These are phyloP conservation scores for Botrytis tulipae DNA, from an alignment of 2,329 filamentous ascomycete genomes.

Conservation along the genomic window DNA sequence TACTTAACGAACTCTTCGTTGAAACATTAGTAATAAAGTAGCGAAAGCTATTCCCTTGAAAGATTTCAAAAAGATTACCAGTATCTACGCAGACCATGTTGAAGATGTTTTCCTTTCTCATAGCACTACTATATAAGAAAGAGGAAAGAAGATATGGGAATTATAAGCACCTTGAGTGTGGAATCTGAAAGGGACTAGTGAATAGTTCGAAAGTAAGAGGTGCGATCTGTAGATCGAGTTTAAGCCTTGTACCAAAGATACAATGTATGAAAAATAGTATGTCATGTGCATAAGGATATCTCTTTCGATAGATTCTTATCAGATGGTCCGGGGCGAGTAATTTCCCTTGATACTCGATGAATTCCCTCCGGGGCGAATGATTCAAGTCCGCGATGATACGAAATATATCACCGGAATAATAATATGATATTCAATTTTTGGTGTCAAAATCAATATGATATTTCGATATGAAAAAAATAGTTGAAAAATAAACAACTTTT, in stretches of 20 bases:
- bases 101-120: not conserved
- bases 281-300: not conserved
- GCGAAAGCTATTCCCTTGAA: rapidly evolving
- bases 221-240: not conserved
- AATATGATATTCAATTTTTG: too few relatives aligned
- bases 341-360: not conserved
- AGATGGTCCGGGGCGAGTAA: not conserved
- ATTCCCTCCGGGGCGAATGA: rapidly evolving
- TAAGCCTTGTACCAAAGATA: not conserved
- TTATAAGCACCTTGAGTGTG: not conserved
- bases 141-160: too few relatives aligned
- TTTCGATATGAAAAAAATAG: too few relatives aligned
- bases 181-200: not conserved
- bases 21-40: not conserved
- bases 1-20: not conserved
- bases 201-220: not conserved
- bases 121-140: not conserved
- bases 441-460: too few relatives aligned
- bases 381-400: not conserved
- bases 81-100: not conserved
- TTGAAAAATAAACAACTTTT: too few relatives aligned
- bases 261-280: not conserved
- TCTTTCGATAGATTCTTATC: not conserved
- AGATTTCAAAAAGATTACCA: not conserved
- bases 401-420: not conserved